Base-by-base conservation (phyloP, 1,139 yeast species). In the Suhomyces coccinellae region DNA sequence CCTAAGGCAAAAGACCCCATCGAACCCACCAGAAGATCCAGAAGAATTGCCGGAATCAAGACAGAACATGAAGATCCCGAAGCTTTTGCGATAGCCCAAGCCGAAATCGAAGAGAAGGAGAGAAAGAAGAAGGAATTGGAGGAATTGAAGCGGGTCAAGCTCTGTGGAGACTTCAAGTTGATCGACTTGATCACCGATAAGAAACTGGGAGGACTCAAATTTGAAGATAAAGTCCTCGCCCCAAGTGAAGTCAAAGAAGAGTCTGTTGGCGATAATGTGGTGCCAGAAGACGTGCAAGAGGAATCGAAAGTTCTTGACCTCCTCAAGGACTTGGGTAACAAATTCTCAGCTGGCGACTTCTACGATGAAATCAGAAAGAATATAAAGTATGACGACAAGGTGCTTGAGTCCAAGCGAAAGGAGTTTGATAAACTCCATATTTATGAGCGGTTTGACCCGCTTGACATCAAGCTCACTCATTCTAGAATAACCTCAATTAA, bases 281-380 rank as follows among this genome's bases (percentile, higher is more conserved):
- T 29, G 9, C 33, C 33, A 17, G 58, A 51, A 9, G 67, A 58
- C 5, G 68, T 65, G 4, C 66, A 61, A 3, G 62, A 63, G 10
- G 72, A 69, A 46, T 62, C 66, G 36, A 61, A 64, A 48, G 71
- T 72, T 12, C 62, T 73, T 46, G 68, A 63, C 36, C 66, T 72
- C 40, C 71, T 79, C 40, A 65, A 67, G 48, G 71, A 66, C 40
- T 62, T 71, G 40, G 80, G 85, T 1, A 75, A 75, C 43, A 77
- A 79, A 37, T 78, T 85, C 46, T 85, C 93, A 0, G 80, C 86
- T 44, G 96, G 95, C 1, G 97, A 89, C 59, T 85, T 85, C 59
- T 88, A 82, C 55, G 86, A 84, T 46, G 52, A 71, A 48, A 61
- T 76, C 49, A 63, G 76, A 45, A 55, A 67, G 13, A 45, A 55